Evolutionary conservation across 2,329 filamentous ascomycete species (phyloP).

Genomic region (Scedosporium aurantiacum): DNA sequence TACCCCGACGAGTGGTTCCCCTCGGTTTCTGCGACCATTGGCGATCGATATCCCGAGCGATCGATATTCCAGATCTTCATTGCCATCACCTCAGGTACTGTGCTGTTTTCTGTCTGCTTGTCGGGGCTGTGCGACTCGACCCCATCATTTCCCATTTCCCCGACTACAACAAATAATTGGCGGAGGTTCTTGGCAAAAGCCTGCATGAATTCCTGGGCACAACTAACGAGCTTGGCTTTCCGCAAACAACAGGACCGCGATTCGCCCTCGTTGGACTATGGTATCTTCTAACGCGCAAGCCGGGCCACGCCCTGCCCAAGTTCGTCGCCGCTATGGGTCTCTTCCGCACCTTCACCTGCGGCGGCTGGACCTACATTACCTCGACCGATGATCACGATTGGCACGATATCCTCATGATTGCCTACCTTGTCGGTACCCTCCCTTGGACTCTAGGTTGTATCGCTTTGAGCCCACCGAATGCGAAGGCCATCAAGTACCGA

Average conservation of each 20-base stretch:
- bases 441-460: slow-evolving; percentile 93
- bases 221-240: neutral
- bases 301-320: slow-evolving; percentile 66
- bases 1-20: slow-evolving; percentile 96
- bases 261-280: slow-evolving; percentile 85
- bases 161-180: neutral
- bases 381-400: slow-evolving; percentile 97
- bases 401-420: slow-evolving; percentile 99
- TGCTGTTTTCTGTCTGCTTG: neutral
- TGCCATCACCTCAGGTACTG: slow-evolving; percentile 76
- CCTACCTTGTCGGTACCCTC: slow-evolving; percentile 84
- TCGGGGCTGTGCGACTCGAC: neutral
- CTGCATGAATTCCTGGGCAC: neutral
- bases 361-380: slow-evolving; percentile 96
- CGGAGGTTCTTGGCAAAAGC: neutral
- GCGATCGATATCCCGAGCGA: slow-evolving; percentile 90
- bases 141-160: neutral
- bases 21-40: slow-evolving; percentile 92
- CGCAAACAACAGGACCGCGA: slow-evolving; percentile 54
- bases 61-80: slow-evolving; percentile 98
- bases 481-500: slow-evolving; percentile 72
- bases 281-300: slow-evolving; percentile 77
- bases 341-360: slow-evolving; percentile 84
- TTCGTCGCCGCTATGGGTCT: slow-evolving; percentile 70
- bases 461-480: slow-evolving; percentile 74